A percentile compares a stretch with the other conserved stretches of the same genome.
Evolutionary conservation across 176 grass and related monocot species (phyloP).

Genomic region (Poa pratensis): DNA sequence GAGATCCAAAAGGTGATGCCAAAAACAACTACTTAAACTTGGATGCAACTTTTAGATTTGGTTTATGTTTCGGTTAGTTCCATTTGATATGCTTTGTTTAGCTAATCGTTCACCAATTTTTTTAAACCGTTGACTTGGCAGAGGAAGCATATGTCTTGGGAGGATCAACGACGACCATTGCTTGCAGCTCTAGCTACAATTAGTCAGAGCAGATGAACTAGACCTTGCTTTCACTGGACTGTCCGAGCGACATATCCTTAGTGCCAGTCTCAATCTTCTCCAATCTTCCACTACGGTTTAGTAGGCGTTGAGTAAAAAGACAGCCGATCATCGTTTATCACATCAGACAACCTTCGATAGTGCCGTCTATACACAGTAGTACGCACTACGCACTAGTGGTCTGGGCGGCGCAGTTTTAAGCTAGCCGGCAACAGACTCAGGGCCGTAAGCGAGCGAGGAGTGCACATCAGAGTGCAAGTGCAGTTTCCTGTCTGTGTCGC

Average conservation of each 20-base stretch:
- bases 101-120: neutral
- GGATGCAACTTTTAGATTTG: neutral
- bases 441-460: slow-evolving; percentile 26
- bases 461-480: neutral
- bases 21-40: too few relatives aligned
- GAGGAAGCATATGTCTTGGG: neutral
- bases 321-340: slow-evolving; percentile 13
- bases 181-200: neutral
- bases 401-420: neutral
- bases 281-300: neutral
- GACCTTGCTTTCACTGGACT: neutral
- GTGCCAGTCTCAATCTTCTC: neutral
- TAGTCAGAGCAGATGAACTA: neutral
- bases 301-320: slow-evolving; percentile 4
- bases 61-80: neutral
- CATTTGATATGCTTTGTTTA: neutral
- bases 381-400: neutral
- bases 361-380: neutral
- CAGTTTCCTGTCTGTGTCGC: slow-evolving; percentile 13
- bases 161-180: neutral
- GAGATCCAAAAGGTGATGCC: too few relatives aligned
- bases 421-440: neutral
- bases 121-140: neutral
- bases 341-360: neutral
- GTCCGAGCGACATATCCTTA: neutral